Conservation (phyloP, 2,329 filamentous ascomycete species). For the Ophiocordyceps unilateralis region DNA sequence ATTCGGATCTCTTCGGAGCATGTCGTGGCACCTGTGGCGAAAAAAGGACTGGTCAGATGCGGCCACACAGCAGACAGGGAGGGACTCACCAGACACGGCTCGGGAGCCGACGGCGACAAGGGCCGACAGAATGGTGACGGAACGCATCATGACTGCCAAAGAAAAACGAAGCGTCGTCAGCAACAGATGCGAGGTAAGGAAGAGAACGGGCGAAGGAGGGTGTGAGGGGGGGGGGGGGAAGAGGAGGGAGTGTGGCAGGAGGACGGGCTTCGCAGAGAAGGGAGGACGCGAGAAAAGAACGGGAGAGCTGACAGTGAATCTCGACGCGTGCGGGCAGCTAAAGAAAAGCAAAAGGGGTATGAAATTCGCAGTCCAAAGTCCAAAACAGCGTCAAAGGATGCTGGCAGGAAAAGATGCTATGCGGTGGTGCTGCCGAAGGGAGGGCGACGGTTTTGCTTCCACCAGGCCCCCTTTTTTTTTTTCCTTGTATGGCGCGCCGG, state of each 20-base stretch:
- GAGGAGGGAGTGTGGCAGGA: neutral
- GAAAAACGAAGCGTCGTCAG: conserved; percentile 2
- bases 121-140: conserved; percentile 26
- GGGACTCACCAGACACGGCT: conserved; percentile 24
- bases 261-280: neutral
- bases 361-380: conserved; percentile 7
- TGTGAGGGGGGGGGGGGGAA: neutral
- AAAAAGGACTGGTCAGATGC: neutral
- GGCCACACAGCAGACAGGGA: neutral
- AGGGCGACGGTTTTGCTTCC: neutral
- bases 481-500: neutral
- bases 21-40: conserved; percentile 13
- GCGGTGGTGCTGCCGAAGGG: neutral
- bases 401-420: conserved; percentile 5
- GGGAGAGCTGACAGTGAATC: conserved; percentile 5
- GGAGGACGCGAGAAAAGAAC: neutral
- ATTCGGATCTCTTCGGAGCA: conserved; percentile 41
- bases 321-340: conserved; percentile 1
- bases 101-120: conserved; percentile 22
- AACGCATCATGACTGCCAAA: conserved; percentile 25
- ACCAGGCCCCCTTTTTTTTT: neutral
- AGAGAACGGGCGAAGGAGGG: neutral
- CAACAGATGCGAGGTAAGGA: neutral
- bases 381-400: conserved; percentile 8
- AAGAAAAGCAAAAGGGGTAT: conserved; percentile 5